A percentile compares a stretch with the other conserved stretches of the same genome.
These are phyloP conservation scores for Mycena pura DNA, from an alignment of 768 basidiomycete genomes.

Conservation along the genomic window DNA sequence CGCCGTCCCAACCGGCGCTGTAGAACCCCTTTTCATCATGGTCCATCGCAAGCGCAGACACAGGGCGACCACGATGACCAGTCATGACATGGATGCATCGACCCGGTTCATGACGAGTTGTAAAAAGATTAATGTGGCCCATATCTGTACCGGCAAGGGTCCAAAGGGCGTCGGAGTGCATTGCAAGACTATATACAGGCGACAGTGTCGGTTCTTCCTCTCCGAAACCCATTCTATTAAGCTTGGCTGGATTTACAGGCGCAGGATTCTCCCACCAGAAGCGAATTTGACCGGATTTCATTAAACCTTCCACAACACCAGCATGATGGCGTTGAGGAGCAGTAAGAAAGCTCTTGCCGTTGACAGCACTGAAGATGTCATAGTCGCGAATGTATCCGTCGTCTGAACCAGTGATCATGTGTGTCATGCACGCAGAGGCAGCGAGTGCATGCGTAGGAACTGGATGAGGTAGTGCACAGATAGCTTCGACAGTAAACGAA, in stretches of 20 bases:
- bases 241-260: conserved; percentile 36
- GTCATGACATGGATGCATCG: conserved; percentile 72
- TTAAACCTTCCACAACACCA: conserved; percentile 89
- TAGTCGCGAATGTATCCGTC: conserved; percentile 95
- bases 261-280: conserved; percentile 91
- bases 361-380: conserved; percentile 88
- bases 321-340: conserved; percentile 90
- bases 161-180: conserved; percentile 96
- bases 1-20: conserved; percentile 95
- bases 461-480: conserved; percentile 91
- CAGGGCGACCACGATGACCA: conserved; percentile 74
- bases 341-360: conserved; percentile 85
- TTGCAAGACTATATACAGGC: conserved; percentile 88
- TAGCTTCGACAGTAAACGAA: conserved; percentile 86
- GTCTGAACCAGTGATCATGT: conserved; percentile 89
- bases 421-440: conserved; percentile 84
- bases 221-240: conserved; percentile 33
- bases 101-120: conserved; percentile 92
- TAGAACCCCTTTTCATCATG: conserved; percentile 86
- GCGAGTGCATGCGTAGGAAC: conserved; percentile 89
- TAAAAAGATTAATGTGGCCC: conserved; percentile 93
- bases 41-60: conserved; percentile 84
- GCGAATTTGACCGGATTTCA: conserved; percentile 86
- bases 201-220: conserved; percentile 62
- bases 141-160: conserved; percentile 85